A percentile compares a stretch with the other conserved stretches of the same genome.
These are phyloP conservation scores for Acanthamoeba comandoni DNA, from an alignment of 208 protist genomes.

Conservation along the genomic window DNA sequence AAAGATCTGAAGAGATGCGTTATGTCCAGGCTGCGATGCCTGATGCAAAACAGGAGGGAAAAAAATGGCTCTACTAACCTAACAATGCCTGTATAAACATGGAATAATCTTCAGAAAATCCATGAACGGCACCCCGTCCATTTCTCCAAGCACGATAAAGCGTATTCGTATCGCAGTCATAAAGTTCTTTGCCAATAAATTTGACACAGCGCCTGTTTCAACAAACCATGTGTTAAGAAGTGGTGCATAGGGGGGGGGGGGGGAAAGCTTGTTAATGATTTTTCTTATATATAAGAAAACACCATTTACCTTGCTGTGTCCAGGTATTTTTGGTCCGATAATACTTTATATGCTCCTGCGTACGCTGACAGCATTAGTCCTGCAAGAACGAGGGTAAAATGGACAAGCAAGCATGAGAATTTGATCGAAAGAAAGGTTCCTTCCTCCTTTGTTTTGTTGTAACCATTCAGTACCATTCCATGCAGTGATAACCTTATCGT, in stretches of 20 bases:
- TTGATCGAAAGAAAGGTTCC: not conserved
- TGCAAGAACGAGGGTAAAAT: slow-evolving; percentile 7
- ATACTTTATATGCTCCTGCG: slow-evolving; percentile 27
- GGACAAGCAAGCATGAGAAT: not conserved
- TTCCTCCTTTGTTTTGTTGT: not conserved
- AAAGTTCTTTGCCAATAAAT: slow-evolving; percentile 75
- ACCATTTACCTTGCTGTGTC: slow-evolving; percentile 22
- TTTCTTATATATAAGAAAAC: too few species aligned
- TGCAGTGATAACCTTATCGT: slow-evolving; percentile 81
- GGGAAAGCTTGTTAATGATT: too few species aligned
- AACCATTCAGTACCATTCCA: slow-evolving; percentile 76
- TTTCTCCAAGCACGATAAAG: slow-evolving; percentile 75
- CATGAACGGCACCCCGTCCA: slow-evolving; percentile 61
- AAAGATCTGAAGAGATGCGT: slow-evolving; percentile 45
- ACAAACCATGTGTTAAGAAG: too few species aligned
- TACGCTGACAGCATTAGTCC: slow-evolving; percentile 53
- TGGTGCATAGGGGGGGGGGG: too few species aligned
- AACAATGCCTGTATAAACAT: slow-evolving; percentile 73
- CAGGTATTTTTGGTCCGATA: slow-evolving; percentile 50
- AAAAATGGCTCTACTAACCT: not conserved
- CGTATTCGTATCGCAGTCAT: not conserved
- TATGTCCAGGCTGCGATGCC: not conserved
- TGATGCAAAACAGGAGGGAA: too few species aligned
- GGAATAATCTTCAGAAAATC: slow-evolving; percentile 81
- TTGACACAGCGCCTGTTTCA: slow-evolving; percentile 18